Evolutionary conservation across 1,139 yeast species (phyloP).

Genomic region (Candida sp.): DNA sequence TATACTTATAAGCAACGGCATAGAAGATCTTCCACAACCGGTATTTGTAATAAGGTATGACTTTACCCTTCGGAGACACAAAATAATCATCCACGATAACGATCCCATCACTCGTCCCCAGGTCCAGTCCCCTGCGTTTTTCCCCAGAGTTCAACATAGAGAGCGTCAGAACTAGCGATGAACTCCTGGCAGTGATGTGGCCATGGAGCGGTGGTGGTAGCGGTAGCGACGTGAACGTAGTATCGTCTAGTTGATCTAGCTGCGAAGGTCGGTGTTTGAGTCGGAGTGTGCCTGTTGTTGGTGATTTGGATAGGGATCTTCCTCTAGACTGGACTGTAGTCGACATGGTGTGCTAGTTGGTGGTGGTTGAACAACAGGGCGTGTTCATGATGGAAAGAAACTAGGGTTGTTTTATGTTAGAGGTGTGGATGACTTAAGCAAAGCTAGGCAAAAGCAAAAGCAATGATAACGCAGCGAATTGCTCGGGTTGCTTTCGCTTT

Average conservation of each 20-base stretch:
- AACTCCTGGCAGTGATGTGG: background rate
- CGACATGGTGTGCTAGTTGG: too few relatives aligned
- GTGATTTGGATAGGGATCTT: background rate
- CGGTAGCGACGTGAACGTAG: background rate
- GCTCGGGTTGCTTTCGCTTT: too few relatives aligned
- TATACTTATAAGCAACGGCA: background rate
- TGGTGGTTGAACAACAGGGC: too few relatives aligned
- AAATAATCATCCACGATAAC: background rate
- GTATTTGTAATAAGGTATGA: background rate
- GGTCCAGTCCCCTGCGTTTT: too few relatives aligned
- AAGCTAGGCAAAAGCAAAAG: too few relatives aligned
- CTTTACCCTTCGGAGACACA: background rate
- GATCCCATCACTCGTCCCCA: background rate
- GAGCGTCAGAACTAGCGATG: too few relatives aligned
- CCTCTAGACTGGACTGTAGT: background rate
- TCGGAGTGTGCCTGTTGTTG: background rate
- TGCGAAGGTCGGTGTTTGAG: background rate
- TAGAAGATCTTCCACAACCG: background rate
- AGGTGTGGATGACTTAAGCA: too few relatives aligned
- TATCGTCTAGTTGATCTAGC: background rate
- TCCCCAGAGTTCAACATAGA: too few relatives aligned
- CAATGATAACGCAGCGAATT: too few relatives aligned
- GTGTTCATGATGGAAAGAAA: too few relatives aligned
- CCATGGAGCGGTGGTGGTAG: background rate
- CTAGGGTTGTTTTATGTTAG: too few relatives aligned